Evolutionary conservation across 257 asterid genomes (phyloP).

Genomic region (Knoxia roxburghii): DNA sequence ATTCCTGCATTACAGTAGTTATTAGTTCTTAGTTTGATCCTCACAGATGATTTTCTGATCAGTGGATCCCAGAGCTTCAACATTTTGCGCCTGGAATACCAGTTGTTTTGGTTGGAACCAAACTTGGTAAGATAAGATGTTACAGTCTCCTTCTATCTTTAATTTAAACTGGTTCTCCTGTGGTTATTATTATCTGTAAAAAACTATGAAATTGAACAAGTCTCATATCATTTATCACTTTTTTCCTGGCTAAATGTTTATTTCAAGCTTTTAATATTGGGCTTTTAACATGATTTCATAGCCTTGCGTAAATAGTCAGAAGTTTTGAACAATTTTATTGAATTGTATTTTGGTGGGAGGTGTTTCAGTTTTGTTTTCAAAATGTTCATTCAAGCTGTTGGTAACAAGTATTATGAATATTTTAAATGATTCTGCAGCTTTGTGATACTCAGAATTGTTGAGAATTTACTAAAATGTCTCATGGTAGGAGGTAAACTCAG

Average conservation of each 20-base stretch:
- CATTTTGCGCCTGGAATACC: conserved; percentile 88
- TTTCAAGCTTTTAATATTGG: not conserved
- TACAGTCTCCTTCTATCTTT: not conserved
- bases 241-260: no score
- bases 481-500: not conserved
- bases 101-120: conserved; percentile 79
- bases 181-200: not conserved
- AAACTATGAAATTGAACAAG: not conserved
- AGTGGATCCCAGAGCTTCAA: conserved; percentile 98
- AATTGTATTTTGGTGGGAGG: no score
- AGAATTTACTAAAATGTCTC: not conserved
- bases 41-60: conserved; percentile 25
- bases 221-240: not conserved
- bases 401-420: not conserved
- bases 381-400: no score
- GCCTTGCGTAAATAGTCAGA: no score
- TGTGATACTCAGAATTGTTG: not conserved
- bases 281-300: no score
- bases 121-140: conserved; percentile 49
- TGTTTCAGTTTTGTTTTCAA: no score
- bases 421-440: not conserved
- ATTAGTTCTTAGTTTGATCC: conserved; percentile 7
- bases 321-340: no score
- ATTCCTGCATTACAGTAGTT: not conserved
- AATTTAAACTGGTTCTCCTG: not conserved